Evolutionary conservation across 257 asterid genomes (phyloP).

Genomic region (Thymus mandschuricus): DNA sequence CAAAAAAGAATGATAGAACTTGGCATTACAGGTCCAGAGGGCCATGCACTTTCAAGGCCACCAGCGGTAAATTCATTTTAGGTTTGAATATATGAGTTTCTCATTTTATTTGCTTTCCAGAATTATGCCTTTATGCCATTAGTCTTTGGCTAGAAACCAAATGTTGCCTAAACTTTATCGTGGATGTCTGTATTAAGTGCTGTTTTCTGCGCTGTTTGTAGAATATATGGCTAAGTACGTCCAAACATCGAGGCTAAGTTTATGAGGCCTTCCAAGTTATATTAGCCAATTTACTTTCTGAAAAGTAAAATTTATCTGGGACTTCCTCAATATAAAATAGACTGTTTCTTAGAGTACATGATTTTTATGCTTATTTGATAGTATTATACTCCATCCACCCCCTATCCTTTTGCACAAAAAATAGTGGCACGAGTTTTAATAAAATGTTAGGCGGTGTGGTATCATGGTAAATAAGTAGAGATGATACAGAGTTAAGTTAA

Average conservation of each 20-base stretch:
- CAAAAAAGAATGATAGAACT: slow-evolving; percentile 88
- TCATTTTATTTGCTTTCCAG: background rate
- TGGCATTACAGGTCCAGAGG: slow-evolving; percentile 95
- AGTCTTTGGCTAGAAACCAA: background rate
- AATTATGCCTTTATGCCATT: background rate
- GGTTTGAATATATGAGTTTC: background rate
- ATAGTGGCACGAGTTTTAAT: too few species aligned
- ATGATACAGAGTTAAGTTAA: too few species aligned
- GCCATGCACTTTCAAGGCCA: slow-evolving; percentile 97
- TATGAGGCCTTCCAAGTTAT: background rate
- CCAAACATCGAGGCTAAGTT: background rate
- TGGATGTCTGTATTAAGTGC: background rate
- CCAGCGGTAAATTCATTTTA: slow-evolving; percentile 59
- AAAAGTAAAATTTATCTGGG: background rate
- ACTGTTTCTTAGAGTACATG: background rate
- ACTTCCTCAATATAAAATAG: background rate
- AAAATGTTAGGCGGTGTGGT: too few species aligned
- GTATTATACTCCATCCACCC: background rate
- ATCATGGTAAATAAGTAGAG: too few species aligned
- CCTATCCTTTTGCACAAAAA: too few species aligned
- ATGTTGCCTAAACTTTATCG: background rate
- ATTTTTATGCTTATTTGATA: slow-evolving; percentile 6
- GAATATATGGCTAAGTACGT: background rate
- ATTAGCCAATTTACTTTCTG: background rate
- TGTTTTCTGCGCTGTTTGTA: slow-evolving; percentile 1